These are phyloP conservation scores for Picochlorum sp. DNA, from an alignment of 139 green algal species.

Conservation along the genomic window DNA sequence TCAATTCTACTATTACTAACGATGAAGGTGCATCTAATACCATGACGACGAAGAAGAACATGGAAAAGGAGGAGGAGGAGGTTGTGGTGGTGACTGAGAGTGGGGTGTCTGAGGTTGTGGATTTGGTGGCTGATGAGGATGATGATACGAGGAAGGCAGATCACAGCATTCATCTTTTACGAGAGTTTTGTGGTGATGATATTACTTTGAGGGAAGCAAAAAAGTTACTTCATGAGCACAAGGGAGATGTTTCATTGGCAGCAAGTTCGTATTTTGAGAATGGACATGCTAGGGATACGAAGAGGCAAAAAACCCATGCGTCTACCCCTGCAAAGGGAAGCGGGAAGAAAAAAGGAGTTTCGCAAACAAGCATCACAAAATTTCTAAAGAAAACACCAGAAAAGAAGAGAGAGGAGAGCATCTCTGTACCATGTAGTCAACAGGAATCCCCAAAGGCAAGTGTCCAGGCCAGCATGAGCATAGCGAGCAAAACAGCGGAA, in stretches of 20 bases:
- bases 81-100: slow-evolving; percentile 26
- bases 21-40: too few species aligned
- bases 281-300: too few species aligned
- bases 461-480: too few species aligned
- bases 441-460: too few species aligned
- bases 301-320: too few species aligned
- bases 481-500: too few species aligned
- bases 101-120: slow-evolving; percentile 5
- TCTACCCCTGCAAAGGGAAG: too few species aligned
- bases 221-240: neutral
- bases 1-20: too few species aligned
- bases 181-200: neutral
- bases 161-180: neutral
- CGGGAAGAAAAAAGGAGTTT: too few species aligned
- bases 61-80: slow-evolving; percentile 15
- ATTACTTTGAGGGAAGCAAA: neutral
- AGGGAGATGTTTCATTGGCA: too few species aligned
- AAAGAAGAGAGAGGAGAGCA: neutral
- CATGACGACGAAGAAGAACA: neutral
- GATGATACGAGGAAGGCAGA: neutral
- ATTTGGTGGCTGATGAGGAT: slow-evolving; percentile 22
- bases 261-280: too few species aligned
- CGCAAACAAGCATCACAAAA: neutral
- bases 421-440: too few species aligned
- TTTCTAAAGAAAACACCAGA: neutral